These are phyloP conservation scores for Kuraishia hungarica DNA, from an alignment of 805 yeast species.

Conservation along the genomic window DNA sequence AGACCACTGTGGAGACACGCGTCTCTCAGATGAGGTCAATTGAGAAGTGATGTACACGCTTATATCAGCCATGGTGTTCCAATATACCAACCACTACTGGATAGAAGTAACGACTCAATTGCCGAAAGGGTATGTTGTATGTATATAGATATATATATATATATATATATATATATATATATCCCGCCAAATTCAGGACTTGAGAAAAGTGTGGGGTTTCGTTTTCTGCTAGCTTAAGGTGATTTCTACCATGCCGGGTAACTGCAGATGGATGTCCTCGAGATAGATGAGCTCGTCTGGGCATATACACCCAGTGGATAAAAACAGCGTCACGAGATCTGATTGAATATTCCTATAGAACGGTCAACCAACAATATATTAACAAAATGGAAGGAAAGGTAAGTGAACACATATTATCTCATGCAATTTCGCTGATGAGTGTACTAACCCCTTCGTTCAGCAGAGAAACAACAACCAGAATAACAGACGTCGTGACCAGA, in stretches of 20 bases:
- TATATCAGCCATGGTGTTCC: conserved; percentile 24
- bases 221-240: neutral
- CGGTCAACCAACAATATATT: too few species aligned
- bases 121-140: too few species aligned
- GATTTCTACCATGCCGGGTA: neutral
- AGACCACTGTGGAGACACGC: conserved; percentile 57
- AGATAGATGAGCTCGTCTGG: neutral
- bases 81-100: neutral
- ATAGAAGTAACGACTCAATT: neutral
- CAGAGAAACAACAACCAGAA: conserved; percentile 8
- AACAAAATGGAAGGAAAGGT: neutral
- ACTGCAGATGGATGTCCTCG: neutral
- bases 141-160: too few species aligned
- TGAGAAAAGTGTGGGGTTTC: neutral
- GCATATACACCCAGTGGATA: neutral
- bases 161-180: too few species aligned
- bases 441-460: conserved; percentile 1
- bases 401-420: neutral
- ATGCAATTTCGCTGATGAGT: neutral
- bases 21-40: conserved; percentile 60
- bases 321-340: too few species aligned
- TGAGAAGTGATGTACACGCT: conserved; percentile 53
- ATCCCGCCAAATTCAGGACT: neutral
- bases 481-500: conserved; percentile 4
- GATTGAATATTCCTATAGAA: too few species aligned